Percentiles rank a stretch among this genome's conserved stretches.
Conservation (phyloP, 1,139 yeast species). For the Pichia sp. region DNA sequence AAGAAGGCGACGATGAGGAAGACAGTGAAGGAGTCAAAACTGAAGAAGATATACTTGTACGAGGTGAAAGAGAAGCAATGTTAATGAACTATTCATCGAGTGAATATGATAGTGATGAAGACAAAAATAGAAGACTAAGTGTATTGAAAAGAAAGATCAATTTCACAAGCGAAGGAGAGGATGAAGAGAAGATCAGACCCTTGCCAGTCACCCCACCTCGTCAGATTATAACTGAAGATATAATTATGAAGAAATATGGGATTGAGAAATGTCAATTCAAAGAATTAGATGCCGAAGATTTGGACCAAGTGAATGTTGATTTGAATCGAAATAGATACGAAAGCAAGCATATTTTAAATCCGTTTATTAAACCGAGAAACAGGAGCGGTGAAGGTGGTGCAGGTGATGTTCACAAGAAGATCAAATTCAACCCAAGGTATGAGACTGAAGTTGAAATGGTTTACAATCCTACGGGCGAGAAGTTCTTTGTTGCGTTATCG, state of each 20-base stretch:
- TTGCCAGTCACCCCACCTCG: constrained; percentile 24
- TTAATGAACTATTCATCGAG: constrained; percentile 15
- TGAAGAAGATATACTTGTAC: neutral
- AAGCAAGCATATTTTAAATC: constrained; percentile 13
- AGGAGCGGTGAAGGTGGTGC: neutral
- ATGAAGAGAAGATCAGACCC: constrained; percentile 13
- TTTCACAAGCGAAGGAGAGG: neutral
- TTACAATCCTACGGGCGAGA: constrained; percentile 25
- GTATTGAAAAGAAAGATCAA: constrained; percentile 9
- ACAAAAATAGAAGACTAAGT: constrained; percentile 1
- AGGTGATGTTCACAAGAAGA: neutral
- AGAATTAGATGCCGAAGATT: constrained; percentile 9
- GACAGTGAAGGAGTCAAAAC: neutral
- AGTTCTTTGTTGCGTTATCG: constrained; percentile 17
- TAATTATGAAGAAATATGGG: constrained; percentile 20
- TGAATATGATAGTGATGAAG: constrained; percentile 12
- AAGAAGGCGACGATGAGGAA: constrained; percentile 12
- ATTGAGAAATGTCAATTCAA: constrained; percentile 10
- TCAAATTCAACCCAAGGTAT: constrained; percentile 16
- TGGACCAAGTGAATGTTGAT: constrained; percentile 12
- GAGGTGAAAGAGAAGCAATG: constrained; percentile 1
- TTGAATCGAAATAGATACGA: constrained; percentile 1
- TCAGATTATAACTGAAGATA: constrained; percentile 22
- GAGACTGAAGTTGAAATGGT: constrained; percentile 25
- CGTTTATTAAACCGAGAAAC: constrained; percentile 15